Base-by-base conservation (phyloP, 2,329 filamentous ascomycete species). In the Curvularia lunata region DNA sequence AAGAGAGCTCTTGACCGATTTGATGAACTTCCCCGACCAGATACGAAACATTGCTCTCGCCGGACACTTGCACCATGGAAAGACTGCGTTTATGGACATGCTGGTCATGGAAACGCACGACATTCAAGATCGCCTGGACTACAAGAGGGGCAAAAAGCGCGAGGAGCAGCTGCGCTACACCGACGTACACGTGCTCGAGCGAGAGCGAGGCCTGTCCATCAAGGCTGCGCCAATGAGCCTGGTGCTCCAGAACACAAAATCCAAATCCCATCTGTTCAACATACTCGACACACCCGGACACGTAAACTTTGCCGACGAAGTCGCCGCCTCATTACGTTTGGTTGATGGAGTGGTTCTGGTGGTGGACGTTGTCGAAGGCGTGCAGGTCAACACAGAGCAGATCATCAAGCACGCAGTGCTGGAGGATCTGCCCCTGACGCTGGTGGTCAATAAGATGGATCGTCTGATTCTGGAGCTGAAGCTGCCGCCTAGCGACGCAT, bases 31-130 rank as follows among this genome's bases (percentile, higher is more conserved):
- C 66, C 95, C 95, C 16, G 91, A 96, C 13, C 93, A 98, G 78
- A 93, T 91, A 73, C 87, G 95, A 65, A 99, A 99, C 74, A 84
- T 99, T 65, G 94, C 93, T 1, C 82, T 99, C 49, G 92, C 91
- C 5, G 95, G 95, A 51, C 94, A 99, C 77, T 78, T 99, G 55
- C 95, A 99, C 75, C 95, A 99, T 78, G 95, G 95, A 67, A 99
- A 99, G 83, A 99, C 95, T 10, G 92, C 94, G 0, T 91, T 99
- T 65, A 92, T 98, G 90, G 95, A 99, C 76, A 98, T 97, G 91
- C 82, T 99, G 65, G 95, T 99, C 12, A 83, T 94, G 72, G 92
- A 99, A 80, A 99, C 95, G 40, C 95, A 99, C 75, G 90, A 97
- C 68, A 87, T 98, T 52, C 83, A 86, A 50, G 88, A 91, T 45